Evolutionary conservation across 169 alveolate genomes (phyloP).

Genomic region (Eimeria maxima): DNA sequence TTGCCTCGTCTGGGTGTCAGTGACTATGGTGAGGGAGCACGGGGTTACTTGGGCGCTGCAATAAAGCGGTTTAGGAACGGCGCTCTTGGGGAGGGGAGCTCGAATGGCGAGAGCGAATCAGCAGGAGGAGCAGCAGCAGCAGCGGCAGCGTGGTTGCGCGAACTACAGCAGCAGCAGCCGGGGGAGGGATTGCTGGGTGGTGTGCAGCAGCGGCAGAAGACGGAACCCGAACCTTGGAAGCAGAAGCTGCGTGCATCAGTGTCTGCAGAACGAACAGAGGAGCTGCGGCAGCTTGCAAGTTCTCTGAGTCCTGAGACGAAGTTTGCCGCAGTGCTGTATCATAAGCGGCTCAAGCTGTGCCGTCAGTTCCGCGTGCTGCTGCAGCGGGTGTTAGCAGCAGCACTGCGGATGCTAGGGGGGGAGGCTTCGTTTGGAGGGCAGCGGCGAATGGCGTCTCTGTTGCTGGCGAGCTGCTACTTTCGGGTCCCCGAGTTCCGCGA

Average conservation of each 20-base stretch:
- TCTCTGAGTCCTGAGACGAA: conserved; percentile 7
- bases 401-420: conserved; percentile 73
- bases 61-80: conserved; percentile 33
- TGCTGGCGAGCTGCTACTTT: conserved; percentile 76
- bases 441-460: conserved; percentile 66
- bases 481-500: conserved; percentile 80
- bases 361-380: conserved; percentile 81
- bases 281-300: background rate
- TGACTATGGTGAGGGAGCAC: background rate
- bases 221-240: conserved; percentile 21
- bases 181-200: background rate
- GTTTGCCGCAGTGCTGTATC: conserved; percentile 36
- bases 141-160: background rate
- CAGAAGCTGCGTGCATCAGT: conserved; percentile 35
- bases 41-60: conserved; percentile 26
- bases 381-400: conserved; percentile 72
- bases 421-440: conserved; percentile 83
- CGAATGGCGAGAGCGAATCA: background rate
- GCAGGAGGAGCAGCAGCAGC: background rate
- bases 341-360: conserved; percentile 82
- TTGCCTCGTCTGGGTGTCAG: background rate
- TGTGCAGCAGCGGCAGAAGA: background rate
- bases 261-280: conserved; percentile 19
- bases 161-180: background rate
- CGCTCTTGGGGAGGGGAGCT: background rate